Conservation (phyloP, 2,329 filamentous ascomycete genomes). For the Monosporascus sp. region DNA sequence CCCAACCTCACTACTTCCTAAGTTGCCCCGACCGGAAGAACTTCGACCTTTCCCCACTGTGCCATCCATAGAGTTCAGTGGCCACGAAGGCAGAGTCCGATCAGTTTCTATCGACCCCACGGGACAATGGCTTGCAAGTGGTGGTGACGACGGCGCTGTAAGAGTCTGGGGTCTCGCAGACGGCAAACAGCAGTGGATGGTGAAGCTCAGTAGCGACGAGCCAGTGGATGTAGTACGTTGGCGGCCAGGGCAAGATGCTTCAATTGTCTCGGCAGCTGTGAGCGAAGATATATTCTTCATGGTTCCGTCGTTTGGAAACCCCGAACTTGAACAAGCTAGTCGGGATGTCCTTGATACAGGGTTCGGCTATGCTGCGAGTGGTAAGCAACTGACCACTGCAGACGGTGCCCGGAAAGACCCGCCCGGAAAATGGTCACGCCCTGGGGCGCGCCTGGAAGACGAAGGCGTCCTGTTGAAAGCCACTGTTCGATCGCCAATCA, state of each 20-base stretch:
- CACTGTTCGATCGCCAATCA: slow-evolving; percentile 74
- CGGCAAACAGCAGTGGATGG: slow-evolving; percentile 82
- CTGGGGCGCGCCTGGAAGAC: slow-evolving; percentile 66
- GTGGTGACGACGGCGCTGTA: slow-evolving; percentile 89
- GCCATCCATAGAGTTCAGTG: slow-evolving; percentile 79
- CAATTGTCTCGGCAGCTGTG: slow-evolving; percentile 76
- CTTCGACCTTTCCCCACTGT: slow-evolving; percentile 91
- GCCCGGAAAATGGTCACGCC: slow-evolving; percentile 77
- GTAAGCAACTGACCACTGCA: slow-evolving; percentile 47
- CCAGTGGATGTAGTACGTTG: slow-evolving; percentile 83
- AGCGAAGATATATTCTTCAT: slow-evolving; percentile 84
- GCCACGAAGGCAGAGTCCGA: slow-evolving; percentile 83
- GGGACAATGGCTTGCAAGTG: slow-evolving; percentile 81
- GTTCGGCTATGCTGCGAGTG: slow-evolving; percentile 85
- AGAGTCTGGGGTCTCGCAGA: slow-evolving; percentile 85
- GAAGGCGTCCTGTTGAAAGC: slow-evolving; percentile 75
- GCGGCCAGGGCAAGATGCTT: slow-evolving; percentile 76
- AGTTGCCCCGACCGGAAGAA: slow-evolving; percentile 88
- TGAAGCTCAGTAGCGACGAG: slow-evolving; percentile 70
- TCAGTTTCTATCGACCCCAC: slow-evolving; percentile 80
- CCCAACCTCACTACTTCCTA: slow-evolving; percentile 84
- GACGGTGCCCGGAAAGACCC: slow-evolving; percentile 64
- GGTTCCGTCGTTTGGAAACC: slow-evolving; percentile 66
- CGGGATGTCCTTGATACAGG: slow-evolving; percentile 76
- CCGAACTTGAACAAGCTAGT: slow-evolving; percentile 68